These are phyloP conservation scores for Graphium sp. DNA, from an alignment of 2,329 filamentous ascomycete species.

Conservation along the genomic window DNA sequence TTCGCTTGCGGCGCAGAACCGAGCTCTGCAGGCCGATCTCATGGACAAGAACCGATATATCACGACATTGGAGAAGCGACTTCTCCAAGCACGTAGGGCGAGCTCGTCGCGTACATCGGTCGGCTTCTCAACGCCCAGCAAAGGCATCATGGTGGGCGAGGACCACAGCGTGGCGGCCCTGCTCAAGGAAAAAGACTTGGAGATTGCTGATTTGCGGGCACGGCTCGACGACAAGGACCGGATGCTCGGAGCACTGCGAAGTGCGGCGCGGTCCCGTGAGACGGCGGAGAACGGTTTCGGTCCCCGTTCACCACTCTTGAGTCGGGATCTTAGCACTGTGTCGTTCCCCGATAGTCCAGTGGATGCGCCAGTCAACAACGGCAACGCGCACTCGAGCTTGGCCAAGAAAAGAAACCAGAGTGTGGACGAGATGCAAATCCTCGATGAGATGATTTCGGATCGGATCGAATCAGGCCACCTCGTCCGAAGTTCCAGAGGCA, in stretches of 20 bases:
- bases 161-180: constrained; percentile 57
- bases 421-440: constrained; percentile 86
- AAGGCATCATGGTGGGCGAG: constrained; percentile 55
- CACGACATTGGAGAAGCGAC: constrained; percentile 75
- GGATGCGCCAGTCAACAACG: constrained; percentile 15
- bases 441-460: constrained; percentile 93
- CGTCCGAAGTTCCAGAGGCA: constrained; percentile 49
- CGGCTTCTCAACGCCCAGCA: constrained; percentile 44
- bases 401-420: constrained; percentile 42
- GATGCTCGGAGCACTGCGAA: constrained; percentile 78
- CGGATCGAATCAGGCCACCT: constrained; percentile 63
- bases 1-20: constrained; percentile 68
- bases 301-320: constrained; percentile 4
- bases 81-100: constrained; percentile 77
- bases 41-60: constrained; percentile 97
- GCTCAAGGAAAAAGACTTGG: constrained; percentile 76
- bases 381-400: constrained; percentile 11
- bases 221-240: constrained; percentile 87
- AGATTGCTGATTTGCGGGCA: constrained; percentile 81
- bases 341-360: constrained; percentile 14
- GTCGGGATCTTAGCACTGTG: constrained; percentile 14
- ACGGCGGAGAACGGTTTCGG: constrained; percentile 38
- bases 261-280: constrained; percentile 71
- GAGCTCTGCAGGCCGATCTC: constrained; percentile 84
- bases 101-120: constrained; percentile 79